Conservation (phyloP, 2,329 filamentous ascomycete species). For the Tetracladium maxilliforme region DNA sequence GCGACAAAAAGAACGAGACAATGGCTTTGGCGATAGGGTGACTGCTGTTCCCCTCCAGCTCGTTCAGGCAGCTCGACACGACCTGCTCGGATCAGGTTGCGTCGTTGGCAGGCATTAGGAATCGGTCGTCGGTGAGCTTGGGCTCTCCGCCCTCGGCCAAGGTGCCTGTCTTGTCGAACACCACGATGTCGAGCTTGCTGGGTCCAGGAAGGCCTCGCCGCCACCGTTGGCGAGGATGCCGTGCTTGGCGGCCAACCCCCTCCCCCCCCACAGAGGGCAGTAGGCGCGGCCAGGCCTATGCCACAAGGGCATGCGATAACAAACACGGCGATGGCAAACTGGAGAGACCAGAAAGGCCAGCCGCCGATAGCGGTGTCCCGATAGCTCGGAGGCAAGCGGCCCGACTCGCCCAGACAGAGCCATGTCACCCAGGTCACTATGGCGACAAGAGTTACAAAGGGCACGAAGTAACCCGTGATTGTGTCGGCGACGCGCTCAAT, state of each 20-base stretch:
- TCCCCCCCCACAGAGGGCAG: slow-evolving; percentile 73
- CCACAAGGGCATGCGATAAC: slow-evolving; percentile 80
- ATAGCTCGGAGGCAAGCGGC: slow-evolving; percentile 37
- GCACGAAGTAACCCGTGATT: slow-evolving; percentile 60
- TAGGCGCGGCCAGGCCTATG: slow-evolving; percentile 66
- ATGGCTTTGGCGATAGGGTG: slow-evolving; percentile 65
- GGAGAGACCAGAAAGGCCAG: slow-evolving; percentile 34
- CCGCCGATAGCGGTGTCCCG: slow-evolving; percentile 31
- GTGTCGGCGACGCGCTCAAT: slow-evolving; percentile 57
- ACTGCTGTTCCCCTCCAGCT: slow-evolving; percentile 55
- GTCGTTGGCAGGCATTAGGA: slow-evolving; percentile 3
- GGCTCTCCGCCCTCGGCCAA: slow-evolving; percentile 51
- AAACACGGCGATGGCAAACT: slow-evolving; percentile 70
- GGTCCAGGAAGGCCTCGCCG: slow-evolving; percentile 44
- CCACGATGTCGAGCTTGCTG: slow-evolving; percentile 34
- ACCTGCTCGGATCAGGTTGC: slow-evolving; percentile 8
- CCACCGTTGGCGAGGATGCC: slow-evolving; percentile 76
- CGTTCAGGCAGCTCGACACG: slow-evolving; percentile 41
- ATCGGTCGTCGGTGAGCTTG: slow-evolving; percentile 32
- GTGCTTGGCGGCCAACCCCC: slow-evolving; percentile 63
- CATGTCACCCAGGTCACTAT: slow-evolving; percentile 54
- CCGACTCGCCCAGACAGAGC: slow-evolving; percentile 44
- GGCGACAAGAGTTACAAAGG: slow-evolving; percentile 50
- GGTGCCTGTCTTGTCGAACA: slow-evolving; percentile 48
- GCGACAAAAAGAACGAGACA: slow-evolving; percentile 39